phyloP scores from a whole-genome alignment of 371 early-diverging fungal genomes.

The Basidiobolus meristosporus region DNA sequence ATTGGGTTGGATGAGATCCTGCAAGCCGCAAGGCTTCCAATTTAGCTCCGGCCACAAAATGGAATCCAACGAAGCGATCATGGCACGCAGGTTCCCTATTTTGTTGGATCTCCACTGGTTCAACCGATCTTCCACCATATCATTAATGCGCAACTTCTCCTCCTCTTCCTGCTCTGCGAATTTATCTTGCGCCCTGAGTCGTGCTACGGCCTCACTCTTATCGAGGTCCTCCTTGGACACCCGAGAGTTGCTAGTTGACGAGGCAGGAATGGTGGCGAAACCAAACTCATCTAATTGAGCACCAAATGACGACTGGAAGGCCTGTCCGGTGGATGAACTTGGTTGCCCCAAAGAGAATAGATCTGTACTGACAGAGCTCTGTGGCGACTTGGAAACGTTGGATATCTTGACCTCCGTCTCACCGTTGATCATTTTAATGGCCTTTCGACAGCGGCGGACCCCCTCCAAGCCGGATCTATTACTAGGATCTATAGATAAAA shows the following conservation, averaged over 20 bases:
- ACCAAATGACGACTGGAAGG: too few relatives aligned
- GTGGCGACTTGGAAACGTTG: not conserved
- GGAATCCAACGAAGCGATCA: constrained; percentile 62
- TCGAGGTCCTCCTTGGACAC: constrained; percentile 11
- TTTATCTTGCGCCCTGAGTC: constrained; percentile 50
- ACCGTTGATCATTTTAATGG: constrained; percentile 9
- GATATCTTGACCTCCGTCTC: not conserved
- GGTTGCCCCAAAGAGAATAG: constrained; percentile 6
- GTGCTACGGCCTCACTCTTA: constrained; percentile 33
- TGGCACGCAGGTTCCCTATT: constrained; percentile 73
- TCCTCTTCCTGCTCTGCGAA: constrained; percentile 58
- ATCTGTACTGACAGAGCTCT: constrained; percentile 5
- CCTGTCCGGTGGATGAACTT: too few relatives aligned
- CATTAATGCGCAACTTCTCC: constrained; percentile 43
- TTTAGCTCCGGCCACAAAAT: constrained; percentile 57
- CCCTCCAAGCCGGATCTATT: constrained; percentile 26
- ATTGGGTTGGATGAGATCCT: constrained; percentile 62
- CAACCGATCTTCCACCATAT: constrained; percentile 57
- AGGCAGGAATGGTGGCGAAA: too few relatives aligned
- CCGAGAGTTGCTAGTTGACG: too few relatives aligned
- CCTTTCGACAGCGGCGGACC: constrained; percentile 37
- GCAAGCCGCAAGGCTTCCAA: constrained; percentile 59
- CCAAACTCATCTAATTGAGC: too few relatives aligned
- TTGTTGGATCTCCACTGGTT: constrained; percentile 65
- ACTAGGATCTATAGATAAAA: constrained; percentile 20